Evolutionary conservation across 345 rosid species (phyloP).

Genomic region (Combretum micranthum): DNA sequence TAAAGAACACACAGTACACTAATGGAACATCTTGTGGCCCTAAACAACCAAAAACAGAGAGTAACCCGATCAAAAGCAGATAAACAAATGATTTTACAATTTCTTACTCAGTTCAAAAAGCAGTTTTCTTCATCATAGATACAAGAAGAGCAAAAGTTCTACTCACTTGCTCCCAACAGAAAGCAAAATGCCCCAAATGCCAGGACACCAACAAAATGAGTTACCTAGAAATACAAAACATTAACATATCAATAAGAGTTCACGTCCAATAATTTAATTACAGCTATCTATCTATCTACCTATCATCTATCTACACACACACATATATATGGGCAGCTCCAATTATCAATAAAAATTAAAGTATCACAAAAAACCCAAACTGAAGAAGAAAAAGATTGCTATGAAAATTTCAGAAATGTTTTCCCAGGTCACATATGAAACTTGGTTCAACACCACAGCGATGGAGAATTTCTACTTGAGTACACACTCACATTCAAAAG

Average conservation of each 20-base stretch:
- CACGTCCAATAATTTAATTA: too few species aligned
- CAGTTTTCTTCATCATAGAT: background rate
- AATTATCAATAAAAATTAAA: too few species aligned
- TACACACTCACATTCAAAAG: too few species aligned
- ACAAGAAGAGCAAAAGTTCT: background rate
- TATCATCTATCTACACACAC: too few species aligned
- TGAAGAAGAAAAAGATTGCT: background rate
- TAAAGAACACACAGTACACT: constrained; percentile 73
- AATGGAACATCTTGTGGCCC: constrained; percentile 89
- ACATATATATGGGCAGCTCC: too few species aligned
- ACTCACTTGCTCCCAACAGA: constrained; percentile 89
- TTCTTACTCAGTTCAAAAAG: background rate
- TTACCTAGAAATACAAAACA: constrained; percentile 44
- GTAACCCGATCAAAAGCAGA: background rate
- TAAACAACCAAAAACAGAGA: constrained; percentile 18
- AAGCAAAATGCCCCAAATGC: constrained; percentile 94
- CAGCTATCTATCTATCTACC: too few species aligned
- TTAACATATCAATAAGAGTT: too few species aligned
- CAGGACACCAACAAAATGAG: constrained; percentile 83
- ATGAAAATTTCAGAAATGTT: background rate
- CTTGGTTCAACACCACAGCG: too few species aligned
- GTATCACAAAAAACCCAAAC: background rate
- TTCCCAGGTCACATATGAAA: too few species aligned
- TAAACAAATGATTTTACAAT: constrained; percentile 2
- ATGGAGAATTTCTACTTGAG: too few species aligned